A percentile compares a stretch with the other conserved stretches of the same genome.
phyloP scores from a whole-genome alignment of 176 grass and related monocot genomes.

The Bolboschoenus planiculmis region DNA sequence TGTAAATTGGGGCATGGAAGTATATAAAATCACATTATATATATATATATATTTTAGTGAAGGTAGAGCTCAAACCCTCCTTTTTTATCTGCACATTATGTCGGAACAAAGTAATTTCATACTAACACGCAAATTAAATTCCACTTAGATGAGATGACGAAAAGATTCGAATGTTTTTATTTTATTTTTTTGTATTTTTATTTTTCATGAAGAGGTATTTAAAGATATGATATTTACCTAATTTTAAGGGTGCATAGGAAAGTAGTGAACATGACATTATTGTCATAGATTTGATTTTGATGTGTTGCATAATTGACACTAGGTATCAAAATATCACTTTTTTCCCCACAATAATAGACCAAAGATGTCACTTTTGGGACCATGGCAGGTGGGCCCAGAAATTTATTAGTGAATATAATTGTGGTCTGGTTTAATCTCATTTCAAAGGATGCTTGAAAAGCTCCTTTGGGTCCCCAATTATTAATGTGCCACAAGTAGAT shows the following conservation, averaged over 20 bases:
- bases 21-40: too few relatives aligned
- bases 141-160: too few relatives aligned
- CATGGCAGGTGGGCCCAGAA: background rate
- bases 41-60: too few relatives aligned
- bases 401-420: constrained; percentile 16
- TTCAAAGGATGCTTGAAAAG: background rate
- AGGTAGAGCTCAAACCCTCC: too few relatives aligned
- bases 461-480: constrained; percentile 7
- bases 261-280: background rate
- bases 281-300: background rate
- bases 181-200: background rate
- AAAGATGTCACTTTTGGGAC: constrained; percentile 20
- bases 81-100: too few relatives aligned
- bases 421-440: constrained; percentile 15
- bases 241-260: background rate
- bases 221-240: background rate
- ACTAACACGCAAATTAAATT: too few relatives aligned
- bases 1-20: too few relatives aligned
- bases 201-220: background rate
- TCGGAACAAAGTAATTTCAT: too few relatives aligned
- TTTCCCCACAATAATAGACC: background rate
- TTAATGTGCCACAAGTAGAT: background rate
- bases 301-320: background rate
- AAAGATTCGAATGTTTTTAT: too few relatives aligned
- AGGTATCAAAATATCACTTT: constrained; percentile 18